Evolutionary conservation across 306 rosid species (phyloP), one percentile per base, ranked within the genome.

Genomic region (Cicer arietinum): DNA sequence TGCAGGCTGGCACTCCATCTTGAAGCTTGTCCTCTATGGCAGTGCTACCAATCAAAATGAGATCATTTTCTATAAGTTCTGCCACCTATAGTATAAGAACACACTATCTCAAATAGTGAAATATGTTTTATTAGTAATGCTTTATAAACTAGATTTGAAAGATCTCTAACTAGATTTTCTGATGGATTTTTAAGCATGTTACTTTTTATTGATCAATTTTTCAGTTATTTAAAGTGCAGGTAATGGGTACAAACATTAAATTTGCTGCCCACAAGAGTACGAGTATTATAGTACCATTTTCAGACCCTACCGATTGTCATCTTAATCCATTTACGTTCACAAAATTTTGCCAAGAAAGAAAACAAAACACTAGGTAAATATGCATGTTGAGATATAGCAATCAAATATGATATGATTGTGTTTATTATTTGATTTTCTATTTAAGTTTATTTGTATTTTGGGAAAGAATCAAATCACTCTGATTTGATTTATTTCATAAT

Each of bases 21-120:
- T 94, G 98, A 86, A 94, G 98, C 81, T 94, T 94, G 84, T 94
- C 98, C 84, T 94, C 98, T 20, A 94, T 94, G 76, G 98, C 98
- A 71, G 98, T 94, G 84, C 90, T 87, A 80, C 98, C 98, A 79
- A 94, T 85, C 85, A 94, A 88, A 75, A 80, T 78, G 76, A 94
- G 96, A 74, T 91, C 94, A 69, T 67, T 89, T 83, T 94, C 98
- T 61, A 94, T 90, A 54, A 91, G 94, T 85, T 91, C 97, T 64
- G 98, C 92, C 71, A 94, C 96, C 98, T 94, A 86, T 74, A 88
- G 77, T 74, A 81, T 77, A 63, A 53, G 60, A 64, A 64, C 30
- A 67, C 13, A 46, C 14, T 16, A 67, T 25, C 58, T 22, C 44
- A 7, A 25, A 46, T 47, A 47, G 59, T 67, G 69, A 61, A 48